A percentile compares a stretch with the other conserved stretches of the same genome.
Conservation (phyloP, 129 eudicot genomes). For the Saussurea involucrata region DNA sequence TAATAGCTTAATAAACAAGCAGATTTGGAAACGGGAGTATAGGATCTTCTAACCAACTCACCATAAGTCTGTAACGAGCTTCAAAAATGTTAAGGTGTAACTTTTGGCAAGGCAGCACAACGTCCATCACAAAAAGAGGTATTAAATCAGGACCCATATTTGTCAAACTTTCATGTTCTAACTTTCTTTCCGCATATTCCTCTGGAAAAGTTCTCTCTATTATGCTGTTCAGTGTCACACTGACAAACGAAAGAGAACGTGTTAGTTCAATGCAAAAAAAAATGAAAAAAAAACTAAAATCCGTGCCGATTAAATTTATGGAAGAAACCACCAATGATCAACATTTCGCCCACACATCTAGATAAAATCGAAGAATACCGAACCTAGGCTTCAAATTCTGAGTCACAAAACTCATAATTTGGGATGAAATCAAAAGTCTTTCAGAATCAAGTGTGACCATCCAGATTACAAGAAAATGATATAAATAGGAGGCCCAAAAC, state of each 20-base stretch:
- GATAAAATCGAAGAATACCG: too few relatives aligned
- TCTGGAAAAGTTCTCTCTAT: slow-evolving; percentile 83
- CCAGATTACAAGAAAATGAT: too few relatives aligned
- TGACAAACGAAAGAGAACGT: slow-evolving; percentile 16
- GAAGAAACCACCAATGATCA: background rate
- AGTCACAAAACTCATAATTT: too few relatives aligned
- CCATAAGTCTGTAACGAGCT: slow-evolving; percentile 99
- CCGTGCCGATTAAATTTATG: background rate
- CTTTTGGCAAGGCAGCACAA: slow-evolving; percentile 93
- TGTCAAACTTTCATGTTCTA: slow-evolving; percentile 71
- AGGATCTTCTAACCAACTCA: slow-evolving; percentile 33
- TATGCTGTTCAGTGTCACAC: slow-evolving; percentile 91
- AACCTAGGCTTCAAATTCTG: too few relatives aligned
- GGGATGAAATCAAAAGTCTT: too few relatives aligned
- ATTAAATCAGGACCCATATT: slow-evolving; percentile 72
- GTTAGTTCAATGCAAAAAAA: background rate
- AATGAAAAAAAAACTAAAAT: background rate
- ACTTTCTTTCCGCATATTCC: slow-evolving; percentile 85
- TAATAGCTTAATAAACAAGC: background rate
- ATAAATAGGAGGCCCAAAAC: too few relatives aligned
- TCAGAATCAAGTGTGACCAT: too few relatives aligned
- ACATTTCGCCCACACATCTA: background rate
- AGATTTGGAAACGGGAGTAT: background rate
- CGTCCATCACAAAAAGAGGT: slow-evolving; percentile 99
- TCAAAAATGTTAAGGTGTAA: slow-evolving; percentile 87